These are phyloP conservation scores for Globisporangium radiosum DNA, from an alignment of 352 stramenopile genomes.

Conservation along the genomic window DNA sequence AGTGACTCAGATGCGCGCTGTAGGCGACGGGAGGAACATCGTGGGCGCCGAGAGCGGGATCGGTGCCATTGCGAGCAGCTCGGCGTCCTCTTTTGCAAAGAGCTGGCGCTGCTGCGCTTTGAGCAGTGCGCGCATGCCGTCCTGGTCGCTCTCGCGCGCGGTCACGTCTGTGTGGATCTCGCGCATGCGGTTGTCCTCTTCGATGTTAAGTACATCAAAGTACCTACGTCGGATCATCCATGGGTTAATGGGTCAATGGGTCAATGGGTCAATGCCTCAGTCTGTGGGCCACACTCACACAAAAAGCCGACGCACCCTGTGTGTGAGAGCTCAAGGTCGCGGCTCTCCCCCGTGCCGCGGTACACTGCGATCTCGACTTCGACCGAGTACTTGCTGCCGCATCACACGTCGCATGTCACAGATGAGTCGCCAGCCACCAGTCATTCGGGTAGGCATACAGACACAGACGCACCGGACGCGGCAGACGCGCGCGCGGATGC, in stretches of 20 bases:
- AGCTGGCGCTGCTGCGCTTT: conserved; percentile 23
- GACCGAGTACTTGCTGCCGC: conserved; percentile 24
- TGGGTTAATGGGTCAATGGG: too few relatives aligned
- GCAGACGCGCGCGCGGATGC: conserved; percentile 49
- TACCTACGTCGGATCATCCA: conserved; percentile 10
- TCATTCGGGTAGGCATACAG: neutral
- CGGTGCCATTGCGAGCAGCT: conserved; percentile 27
- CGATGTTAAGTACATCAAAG: conserved; percentile 37
- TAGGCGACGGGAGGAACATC: conserved; percentile 18
- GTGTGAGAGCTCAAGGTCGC: conserved; percentile 24
- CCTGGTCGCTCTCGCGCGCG: conserved; percentile 27
- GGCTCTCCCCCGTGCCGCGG: conserved; percentile 13
- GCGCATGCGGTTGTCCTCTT: conserved; percentile 20
- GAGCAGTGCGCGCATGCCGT: conserved; percentile 31
- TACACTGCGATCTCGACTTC: conserved; percentile 34
- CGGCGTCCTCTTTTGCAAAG: conserved; percentile 33
- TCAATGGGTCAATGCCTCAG: neutral
- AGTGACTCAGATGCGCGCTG: conserved; percentile 4
- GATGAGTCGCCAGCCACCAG: neutral
- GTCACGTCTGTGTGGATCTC: conserved; percentile 29
- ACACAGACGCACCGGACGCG: conserved; percentile 42
- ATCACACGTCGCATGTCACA: neutral
- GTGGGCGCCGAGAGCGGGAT: conserved; percentile 28
- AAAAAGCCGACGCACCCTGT: conserved; percentile 11
- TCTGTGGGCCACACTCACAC: neutral